Evolutionary conservation across 176 grass and related monocot genomes (phyloP), one percentile per base, ranked within the genome.

Genomic region (Cenchrus purpureus): DNA sequence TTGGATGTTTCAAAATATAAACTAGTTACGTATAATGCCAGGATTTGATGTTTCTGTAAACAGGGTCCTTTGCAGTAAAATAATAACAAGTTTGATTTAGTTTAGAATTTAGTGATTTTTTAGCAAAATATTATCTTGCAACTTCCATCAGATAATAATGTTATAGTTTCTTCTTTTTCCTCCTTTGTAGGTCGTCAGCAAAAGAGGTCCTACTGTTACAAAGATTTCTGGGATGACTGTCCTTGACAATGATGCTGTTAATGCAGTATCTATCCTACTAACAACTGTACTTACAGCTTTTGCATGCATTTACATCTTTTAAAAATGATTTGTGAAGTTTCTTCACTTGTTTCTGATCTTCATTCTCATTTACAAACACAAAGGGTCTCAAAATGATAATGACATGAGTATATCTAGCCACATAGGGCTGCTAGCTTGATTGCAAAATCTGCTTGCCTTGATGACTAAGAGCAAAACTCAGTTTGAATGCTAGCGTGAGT

Each of bases 191-290:
- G 95, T 98, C 58, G 95, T 98, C 72, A 85, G 85, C 65, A 98
- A 89, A 75, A 69, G 77, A 17, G 87, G 89, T 22, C 96, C 93
- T 73, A 92, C 91, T 4, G 93, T 98, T 65, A 83, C 83, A 28
- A 95, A 89, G 86, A 98, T 95, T 74, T 98, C 91, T 65, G 93
- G 96, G 85, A 77, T 93, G 72, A 90, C 78, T 72, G 58, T 94
- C 72, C 93, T 98, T 63, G 96, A 98, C 84, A 92, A 95, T 43
- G 89, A 95, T 87, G 91, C 80, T 42, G 93, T 98, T 82, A 98
- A 98, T 95, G 89, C 79, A 69, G 77, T 95, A 50, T 92, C 96
- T 12, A 73, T 98, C 53, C 77, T 98, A 52, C 57, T 94, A 72
- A 95, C 93, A 68, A 83, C 91, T 64, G 59, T 75, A 44, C 60